phyloP scores from a whole-genome alignment of 768 basidiomycete species.

The Pisolithus marmoratus region DNA sequence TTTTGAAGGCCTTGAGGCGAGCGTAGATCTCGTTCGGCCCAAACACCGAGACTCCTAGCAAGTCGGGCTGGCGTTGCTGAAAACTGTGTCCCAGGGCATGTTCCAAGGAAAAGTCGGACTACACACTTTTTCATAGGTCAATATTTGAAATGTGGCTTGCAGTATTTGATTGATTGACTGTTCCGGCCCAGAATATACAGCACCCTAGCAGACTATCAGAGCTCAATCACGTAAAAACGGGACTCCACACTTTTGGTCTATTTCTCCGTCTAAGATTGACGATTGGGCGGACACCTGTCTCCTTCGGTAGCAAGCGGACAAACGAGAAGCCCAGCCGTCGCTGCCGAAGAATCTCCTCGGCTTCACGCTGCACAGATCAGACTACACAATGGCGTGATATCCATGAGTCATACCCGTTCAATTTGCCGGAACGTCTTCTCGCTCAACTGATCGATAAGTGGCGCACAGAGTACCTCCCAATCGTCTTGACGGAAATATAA shows the following conservation, averaged over 20 bases:
- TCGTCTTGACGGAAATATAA: constrained; percentile 94
- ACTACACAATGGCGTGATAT: neutral
- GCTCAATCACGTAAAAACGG: neutral
- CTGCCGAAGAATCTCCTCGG: constrained; percentile 59
- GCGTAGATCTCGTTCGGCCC: constrained; percentile 77
- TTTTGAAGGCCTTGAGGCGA: constrained; percentile 68
- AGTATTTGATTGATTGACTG: constrained; percentile 87
- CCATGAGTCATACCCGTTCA: constrained; percentile 43
- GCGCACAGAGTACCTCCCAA: constrained; percentile 80
- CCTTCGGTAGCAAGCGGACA: constrained; percentile 88
- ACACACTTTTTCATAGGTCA: constrained; percentile 80
- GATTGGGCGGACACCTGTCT: constrained; percentile 90
- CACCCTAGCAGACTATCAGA: constrained; percentile 21
- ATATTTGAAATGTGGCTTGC: constrained; percentile 76
- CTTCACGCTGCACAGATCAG: constrained; percentile 46
- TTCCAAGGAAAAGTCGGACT: neutral
- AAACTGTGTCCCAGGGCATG: neutral
- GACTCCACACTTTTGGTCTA: constrained; percentile 23
- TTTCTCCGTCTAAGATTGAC: constrained; percentile 74
- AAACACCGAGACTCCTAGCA: constrained; percentile 79
- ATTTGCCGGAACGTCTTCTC: constrained; percentile 66
- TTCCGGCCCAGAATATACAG: constrained; percentile 21
- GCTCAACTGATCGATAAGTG: constrained; percentile 72
- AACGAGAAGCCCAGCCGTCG: constrained; percentile 79
- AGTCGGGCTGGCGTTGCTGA: constrained; percentile 55